Percentiles rank a stretch among this genome's conserved stretches.
These are phyloP conservation scores for Didymella lethalis DNA, from an alignment of 2,329 filamentous ascomycete species.

Conservation along the genomic window DNA sequence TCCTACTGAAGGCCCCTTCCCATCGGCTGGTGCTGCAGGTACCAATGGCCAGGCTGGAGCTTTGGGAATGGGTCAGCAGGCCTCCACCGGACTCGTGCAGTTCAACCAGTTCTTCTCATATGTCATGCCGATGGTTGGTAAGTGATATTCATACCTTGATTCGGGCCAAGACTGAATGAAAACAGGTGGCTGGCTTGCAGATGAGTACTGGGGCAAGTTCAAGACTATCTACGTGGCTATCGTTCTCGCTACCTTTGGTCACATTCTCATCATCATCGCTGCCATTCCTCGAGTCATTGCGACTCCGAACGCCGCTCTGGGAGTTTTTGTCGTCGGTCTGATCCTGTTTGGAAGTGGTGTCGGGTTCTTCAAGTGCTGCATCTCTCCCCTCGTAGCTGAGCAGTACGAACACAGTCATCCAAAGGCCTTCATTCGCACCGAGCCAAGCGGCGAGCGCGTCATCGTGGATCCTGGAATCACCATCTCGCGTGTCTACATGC, in stretches of 20 bases:
- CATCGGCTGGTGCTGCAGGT: constrained; percentile 56
- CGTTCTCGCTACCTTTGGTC: constrained; percentile 64
- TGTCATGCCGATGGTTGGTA: constrained; percentile 37
- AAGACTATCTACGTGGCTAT: constrained; percentile 65
- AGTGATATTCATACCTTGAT: constrained; percentile 13
- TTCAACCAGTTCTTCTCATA: constrained; percentile 37
- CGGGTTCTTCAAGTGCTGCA: constrained; percentile 53
- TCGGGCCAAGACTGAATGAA: constrained; percentile 50
- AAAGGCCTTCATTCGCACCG: constrained; percentile 59
- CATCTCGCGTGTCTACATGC: constrained; percentile 70
- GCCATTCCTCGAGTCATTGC: constrained; percentile 57
- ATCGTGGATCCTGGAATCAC: constrained; percentile 73
- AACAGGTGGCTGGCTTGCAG: constrained; percentile 64
- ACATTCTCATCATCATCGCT: constrained; percentile 62
- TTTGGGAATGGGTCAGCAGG: constrained; percentile 38
- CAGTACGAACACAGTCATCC: constrained; percentile 67
- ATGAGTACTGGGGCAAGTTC: constrained; percentile 67
- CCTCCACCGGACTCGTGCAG: constrained; percentile 35
- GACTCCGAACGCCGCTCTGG: constrained; percentile 51
- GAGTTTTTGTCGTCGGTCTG: constrained; percentile 59
- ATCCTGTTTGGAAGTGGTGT: constrained; percentile 54
- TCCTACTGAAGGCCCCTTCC: constrained; percentile 57
- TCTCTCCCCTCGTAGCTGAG: constrained; percentile 71
- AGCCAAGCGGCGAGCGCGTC: constrained; percentile 66
- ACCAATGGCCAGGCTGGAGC: constrained; percentile 39